These are phyloP conservation scores for Cryptococcus sp. DNA, from an alignment of 1,284 basidiomycete species.

Conservation along the genomic window DNA sequence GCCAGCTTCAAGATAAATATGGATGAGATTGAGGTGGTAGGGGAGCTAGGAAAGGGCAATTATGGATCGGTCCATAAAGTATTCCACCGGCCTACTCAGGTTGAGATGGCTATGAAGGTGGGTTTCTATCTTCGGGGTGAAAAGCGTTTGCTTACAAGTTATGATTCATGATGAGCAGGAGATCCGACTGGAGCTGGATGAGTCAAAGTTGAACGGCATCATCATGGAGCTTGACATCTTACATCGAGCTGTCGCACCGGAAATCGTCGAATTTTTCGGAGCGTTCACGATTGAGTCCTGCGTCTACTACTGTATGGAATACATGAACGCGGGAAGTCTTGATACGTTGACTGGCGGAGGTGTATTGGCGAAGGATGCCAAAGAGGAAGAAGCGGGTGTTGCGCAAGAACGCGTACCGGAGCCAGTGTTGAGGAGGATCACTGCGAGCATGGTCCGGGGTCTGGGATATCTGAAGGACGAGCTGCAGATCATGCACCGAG, in stretches of 20 bases:
- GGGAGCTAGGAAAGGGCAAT: conserved; percentile 93
- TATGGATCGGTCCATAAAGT: conserved; percentile 98
- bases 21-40: conserved; percentile 85
- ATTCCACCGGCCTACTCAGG: conserved; percentile 88
- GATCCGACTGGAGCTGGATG: conserved; percentile 95
- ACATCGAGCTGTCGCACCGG: conserved; percentile 84
- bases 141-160: neutral
- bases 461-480: conserved; percentile 95
- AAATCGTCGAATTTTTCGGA: conserved; percentile 98
- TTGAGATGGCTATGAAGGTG: conserved; percentile 99
- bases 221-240: conserved; percentile 98
- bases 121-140: conserved; percentile 10
- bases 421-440: conserved; percentile 80
- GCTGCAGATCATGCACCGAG: conserved; percentile 94
- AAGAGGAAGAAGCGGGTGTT: conserved; percentile 30
- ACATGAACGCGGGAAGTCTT: conserved; percentile 94
- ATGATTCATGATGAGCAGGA: conserved; percentile 62
- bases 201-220: conserved; percentile 91
- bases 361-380: conserved; percentile 34
- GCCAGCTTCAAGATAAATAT: conserved; percentile 94
- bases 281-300: conserved; percentile 98
- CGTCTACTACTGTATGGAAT: conserved; percentile 99
- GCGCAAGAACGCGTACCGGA: conserved; percentile 68
- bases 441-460: conserved; percentile 80
- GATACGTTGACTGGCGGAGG: conserved; percentile 73